Evolutionary conservation across 148 eudicot species (phyloP), one percentile per base, ranked within the genome.

Genomic region (Simmondsia chinensis): DNA sequence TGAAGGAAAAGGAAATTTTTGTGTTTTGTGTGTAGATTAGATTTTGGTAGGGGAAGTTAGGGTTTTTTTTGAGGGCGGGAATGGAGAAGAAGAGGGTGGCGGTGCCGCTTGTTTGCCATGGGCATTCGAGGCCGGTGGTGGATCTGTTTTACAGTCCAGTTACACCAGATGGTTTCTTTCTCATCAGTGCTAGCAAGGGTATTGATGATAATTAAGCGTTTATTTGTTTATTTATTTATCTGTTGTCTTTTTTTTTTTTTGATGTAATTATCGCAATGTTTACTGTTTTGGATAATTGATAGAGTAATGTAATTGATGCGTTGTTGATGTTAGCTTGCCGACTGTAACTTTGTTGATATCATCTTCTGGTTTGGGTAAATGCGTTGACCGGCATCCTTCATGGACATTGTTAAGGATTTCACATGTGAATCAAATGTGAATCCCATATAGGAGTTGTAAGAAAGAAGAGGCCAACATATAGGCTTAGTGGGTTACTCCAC

Each of bases 111-210:
- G 95, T 85, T 1, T 85, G 95, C 58, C 95, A 85, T 50, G 95
- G 95, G 21, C 95, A 85, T 64, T 85, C 95, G 33, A 72, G 95
- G 6, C 95, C 89, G 0, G 95, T 85, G 23, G 95, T 85, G 14
- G 95, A 85, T 75, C 70, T 85, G 63, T 81, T 70, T 61, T 81
- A 85, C 52, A 85, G 95, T 58, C 95, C 95, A 1, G 30, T 81
- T 33, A 85, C 89, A 7, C 89, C 86, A 0, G 89, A 85, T 65
- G 89, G 89, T 3, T 85, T 34, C 56, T 85, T 85, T 37, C 76
- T 85, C 57, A 73, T 85, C 50, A 85, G 95, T 68, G 89, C 95
- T 33, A 85, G 95, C 72, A 80, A 85, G 51, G 95, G 95, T 85
- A 74, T 52, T 35, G 24, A 19, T 46, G 12, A 14, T 11, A 4